These are phyloP conservation scores for Cerrena zonata DNA, from an alignment of 1,284 basidiomycete genomes.

Conservation along the genomic window DNA sequence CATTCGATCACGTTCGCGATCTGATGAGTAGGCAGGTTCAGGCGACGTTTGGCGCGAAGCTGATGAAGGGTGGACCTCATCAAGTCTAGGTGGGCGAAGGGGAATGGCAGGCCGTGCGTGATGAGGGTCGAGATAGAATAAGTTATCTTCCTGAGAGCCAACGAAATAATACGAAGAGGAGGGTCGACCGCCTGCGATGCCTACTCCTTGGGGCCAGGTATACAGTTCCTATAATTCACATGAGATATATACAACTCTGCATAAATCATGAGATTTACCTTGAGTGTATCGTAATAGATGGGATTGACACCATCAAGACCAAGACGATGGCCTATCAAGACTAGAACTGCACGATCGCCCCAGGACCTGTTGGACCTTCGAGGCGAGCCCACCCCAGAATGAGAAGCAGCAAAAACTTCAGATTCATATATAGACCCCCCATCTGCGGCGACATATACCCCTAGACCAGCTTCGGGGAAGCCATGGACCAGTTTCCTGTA, in stretches of 20 bases:
- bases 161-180: constrained; percentile 97
- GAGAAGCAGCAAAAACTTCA: constrained; percentile 80
- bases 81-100: constrained; percentile 43
- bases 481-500: constrained; percentile 69
- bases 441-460: constrained; percentile 81
- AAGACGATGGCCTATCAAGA: constrained; percentile 82
- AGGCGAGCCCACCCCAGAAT: constrained; percentile 36
- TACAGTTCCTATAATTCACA: constrained; percentile 62
- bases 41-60: constrained; percentile 22
- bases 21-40: constrained; percentile 19
- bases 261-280: constrained; percentile 48
- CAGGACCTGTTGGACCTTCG: constrained; percentile 42
- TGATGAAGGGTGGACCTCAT: constrained; percentile 10
- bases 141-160: constrained; percentile 80
- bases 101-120: constrained; percentile 80
- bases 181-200: constrained; percentile 92
- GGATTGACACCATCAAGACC: constrained; percentile 93
- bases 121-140: constrained; percentile 97
- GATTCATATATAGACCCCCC: constrained; percentile 74
- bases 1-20: constrained; percentile 20
- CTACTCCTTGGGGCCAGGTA: constrained; percentile 90
- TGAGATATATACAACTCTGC: neutral
- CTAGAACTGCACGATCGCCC: constrained; percentile 81
- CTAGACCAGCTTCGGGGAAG: constrained; percentile 77
- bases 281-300: constrained; percentile 89